phyloP scores from a whole-genome alignment of 345 rosid species.

The Linum usitatissimum region DNA sequence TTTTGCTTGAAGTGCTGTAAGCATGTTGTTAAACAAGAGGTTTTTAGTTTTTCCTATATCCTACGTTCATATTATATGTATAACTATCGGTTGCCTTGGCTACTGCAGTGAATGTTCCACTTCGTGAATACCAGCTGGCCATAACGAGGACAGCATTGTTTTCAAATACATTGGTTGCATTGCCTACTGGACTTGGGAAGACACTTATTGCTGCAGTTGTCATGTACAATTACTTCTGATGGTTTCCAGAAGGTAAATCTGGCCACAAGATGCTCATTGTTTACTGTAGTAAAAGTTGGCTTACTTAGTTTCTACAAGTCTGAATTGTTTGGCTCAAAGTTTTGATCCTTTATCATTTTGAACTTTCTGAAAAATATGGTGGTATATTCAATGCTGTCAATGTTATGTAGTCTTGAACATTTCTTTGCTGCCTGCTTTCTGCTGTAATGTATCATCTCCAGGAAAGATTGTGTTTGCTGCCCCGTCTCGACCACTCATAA shows the following conservation, averaged over 20 bases:
- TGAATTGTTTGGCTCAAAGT: neutral
- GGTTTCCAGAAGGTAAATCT: slow-evolving; percentile 78
- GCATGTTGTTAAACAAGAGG: slow-evolving; percentile 2
- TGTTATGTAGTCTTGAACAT: neutral
- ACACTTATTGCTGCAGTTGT: slow-evolving; percentile 92
- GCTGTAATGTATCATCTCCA: slow-evolving; percentile 10
- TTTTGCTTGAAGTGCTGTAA: neutral
- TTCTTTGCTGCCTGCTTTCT: neutral
- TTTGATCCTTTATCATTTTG: neutral
- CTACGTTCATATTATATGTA: neutral
- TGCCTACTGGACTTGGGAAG: slow-evolving; percentile 94
- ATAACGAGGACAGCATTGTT: slow-evolving; percentile 78
- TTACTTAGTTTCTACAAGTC: neutral
- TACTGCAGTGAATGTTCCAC: slow-evolving; percentile 55
- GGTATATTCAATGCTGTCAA: too few species aligned
- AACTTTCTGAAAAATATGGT: neutral
- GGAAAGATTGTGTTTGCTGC: slow-evolving; percentile 99
- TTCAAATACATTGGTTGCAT: slow-evolving; percentile 79
- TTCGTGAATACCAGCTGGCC: slow-evolving; percentile 76
- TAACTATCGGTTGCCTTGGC: neutral
- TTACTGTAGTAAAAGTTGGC: neutral
- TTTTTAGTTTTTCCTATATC: too few species aligned
- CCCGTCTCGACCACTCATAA: slow-evolving; percentile 89
- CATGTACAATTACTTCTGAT: slow-evolving; percentile 89
- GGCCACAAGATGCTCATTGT: neutral